phyloP scores from a whole-genome alignment of 768 basidiomycete genomes.

The Scleroderma citrinum region DNA sequence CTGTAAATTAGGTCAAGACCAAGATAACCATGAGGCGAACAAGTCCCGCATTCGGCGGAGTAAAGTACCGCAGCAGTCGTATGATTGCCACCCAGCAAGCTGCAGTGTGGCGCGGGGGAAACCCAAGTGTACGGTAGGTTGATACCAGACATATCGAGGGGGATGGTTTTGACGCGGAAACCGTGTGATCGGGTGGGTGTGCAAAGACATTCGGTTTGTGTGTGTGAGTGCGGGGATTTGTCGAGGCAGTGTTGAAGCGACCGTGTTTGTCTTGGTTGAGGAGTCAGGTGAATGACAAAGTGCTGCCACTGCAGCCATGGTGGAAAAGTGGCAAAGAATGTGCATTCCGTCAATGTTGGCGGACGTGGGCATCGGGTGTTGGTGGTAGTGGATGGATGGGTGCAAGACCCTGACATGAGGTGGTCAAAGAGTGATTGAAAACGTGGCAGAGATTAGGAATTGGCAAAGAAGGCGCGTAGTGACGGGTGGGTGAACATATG shows the following conservation, averaged over 20 bases:
- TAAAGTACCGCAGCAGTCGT: neutral
- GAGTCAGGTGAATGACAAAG: too few relatives aligned
- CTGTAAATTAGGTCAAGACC: neutral
- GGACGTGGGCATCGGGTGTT: neutral
- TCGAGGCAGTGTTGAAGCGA: neutral
- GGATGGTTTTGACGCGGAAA: neutral
- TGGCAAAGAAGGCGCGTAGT: neutral
- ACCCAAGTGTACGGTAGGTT: neutral
- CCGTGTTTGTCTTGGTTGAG: neutral
- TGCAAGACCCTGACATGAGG: neutral
- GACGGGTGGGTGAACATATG: neutral
- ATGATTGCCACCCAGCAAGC: neutral
- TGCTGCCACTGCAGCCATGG: neutral
- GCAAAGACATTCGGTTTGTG: too few relatives aligned
- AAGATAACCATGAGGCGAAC: neutral
- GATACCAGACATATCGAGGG: neutral
- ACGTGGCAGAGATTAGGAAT: neutral
- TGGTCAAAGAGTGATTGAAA: neutral
- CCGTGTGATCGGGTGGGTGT: neutral
- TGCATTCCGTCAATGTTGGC: neutral
- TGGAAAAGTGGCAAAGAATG: neutral
- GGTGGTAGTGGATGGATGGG: neutral
- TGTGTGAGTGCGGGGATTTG: neutral
- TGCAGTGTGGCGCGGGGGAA: neutral
- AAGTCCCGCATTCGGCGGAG: neutral